Evolutionary conservation across 2,329 filamentous ascomycete species (phyloP).

Genomic region (Colletotrichum lindemuthianum): DNA sequence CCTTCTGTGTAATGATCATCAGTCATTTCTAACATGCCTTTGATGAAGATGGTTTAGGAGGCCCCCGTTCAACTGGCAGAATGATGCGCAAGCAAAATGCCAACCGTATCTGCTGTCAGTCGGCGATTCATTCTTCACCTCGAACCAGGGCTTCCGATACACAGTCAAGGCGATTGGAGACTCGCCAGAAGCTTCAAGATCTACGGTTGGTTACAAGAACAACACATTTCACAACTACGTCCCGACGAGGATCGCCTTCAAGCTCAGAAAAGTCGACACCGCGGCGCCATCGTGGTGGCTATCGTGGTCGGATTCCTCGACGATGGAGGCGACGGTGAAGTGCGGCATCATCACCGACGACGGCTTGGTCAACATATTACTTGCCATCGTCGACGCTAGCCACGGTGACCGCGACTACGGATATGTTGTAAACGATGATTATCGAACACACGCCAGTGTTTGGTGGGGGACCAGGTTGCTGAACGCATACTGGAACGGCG

Average conservation of each 20-base stretch:
- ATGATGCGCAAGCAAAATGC: background rate
- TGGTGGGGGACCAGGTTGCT: background rate
- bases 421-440: background rate
- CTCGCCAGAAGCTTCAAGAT: background rate
- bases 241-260: background rate
- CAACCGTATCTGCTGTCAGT: conserved; percentile 3
- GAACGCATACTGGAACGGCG: background rate
- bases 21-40: background rate
- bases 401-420: background rate
- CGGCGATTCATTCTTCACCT: conserved; percentile 5
- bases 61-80: conserved; percentile 6
- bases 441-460: background rate
- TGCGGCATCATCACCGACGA: background rate
- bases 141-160: background rate
- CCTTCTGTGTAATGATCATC: background rate
- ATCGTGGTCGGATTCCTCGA: background rate
- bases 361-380: background rate
- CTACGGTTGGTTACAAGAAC: conserved; percentile 6
- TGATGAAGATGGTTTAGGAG: conserved; percentile 1
- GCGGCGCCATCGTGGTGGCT: conserved; percentile 3
- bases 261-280: background rate
- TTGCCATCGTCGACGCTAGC: background rate
- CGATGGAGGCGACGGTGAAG: background rate
- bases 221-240: background rate
- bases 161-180: background rate